phyloP scores from a whole-genome alignment of 306 rosid species.

The Begonia masoniana region DNA sequence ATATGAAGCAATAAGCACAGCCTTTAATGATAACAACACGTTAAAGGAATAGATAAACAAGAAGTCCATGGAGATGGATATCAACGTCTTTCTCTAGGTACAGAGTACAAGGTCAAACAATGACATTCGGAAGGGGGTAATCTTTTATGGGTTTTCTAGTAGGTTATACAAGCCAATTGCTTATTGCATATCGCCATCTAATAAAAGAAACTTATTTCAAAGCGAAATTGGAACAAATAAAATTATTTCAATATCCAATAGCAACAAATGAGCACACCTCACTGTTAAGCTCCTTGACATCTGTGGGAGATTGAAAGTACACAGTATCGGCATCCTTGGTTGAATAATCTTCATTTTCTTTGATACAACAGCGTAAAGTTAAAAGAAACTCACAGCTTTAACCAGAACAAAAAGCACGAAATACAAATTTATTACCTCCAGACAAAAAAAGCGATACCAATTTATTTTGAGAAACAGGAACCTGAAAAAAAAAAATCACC shows the following conservation, averaged over 20 bases:
- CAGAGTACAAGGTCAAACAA: too few relatives aligned
- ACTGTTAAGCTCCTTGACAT: conserved; percentile 42
- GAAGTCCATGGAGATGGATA: too few relatives aligned
- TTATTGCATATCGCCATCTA: too few relatives aligned
- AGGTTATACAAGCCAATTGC: too few relatives aligned
- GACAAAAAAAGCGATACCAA: conserved; percentile 39
- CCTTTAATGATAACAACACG: too few relatives aligned
- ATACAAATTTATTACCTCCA: conserved; percentile 31
- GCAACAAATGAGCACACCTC: conserved; percentile 31
- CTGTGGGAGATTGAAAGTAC: conserved; percentile 23
- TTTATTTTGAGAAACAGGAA: conserved; percentile 28
- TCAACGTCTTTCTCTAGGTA: too few relatives aligned
- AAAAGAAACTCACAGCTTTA: background rate
- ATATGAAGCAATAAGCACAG: too few relatives aligned
- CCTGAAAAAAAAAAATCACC: background rate
- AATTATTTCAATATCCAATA: background rate
- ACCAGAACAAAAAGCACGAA: background rate
- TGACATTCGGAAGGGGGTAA: too few relatives aligned
- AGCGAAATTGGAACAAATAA: background rate
- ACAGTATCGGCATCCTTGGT: conserved; percentile 8
- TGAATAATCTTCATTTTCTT: conserved; percentile 35
- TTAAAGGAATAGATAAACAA: too few relatives aligned
- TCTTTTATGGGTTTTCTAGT: too few relatives aligned
- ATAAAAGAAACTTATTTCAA: background rate
- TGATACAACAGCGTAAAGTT: background rate